Percentiles rank a stretch among this genome's conserved stretches.
Evolutionary conservation across 805 yeast species (phyloP).

Genomic region (Kodamaea hsintzibuensis): DNA sequence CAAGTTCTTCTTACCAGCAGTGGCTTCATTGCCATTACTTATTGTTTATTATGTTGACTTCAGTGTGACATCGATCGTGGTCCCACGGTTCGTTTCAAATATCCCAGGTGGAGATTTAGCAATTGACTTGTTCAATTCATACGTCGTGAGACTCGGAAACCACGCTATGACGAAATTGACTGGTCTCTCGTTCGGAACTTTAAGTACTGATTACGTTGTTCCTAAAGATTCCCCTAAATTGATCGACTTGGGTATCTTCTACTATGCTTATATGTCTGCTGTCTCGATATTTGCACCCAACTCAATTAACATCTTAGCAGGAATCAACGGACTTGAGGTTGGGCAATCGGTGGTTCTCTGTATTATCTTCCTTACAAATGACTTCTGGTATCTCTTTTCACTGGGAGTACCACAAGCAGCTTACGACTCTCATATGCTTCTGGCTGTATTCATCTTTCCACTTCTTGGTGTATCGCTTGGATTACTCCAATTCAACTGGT

Average conservation of each 20-base stretch:
- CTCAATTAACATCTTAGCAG: slow-evolving; percentile 93
- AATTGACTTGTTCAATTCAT: slow-evolving; percentile 20
- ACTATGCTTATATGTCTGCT: slow-evolving; percentile 88
- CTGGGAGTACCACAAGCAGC: slow-evolving; percentile 50
- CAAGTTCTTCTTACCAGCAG: slow-evolving; percentile 92
- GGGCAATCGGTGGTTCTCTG: slow-evolving; percentile 89
- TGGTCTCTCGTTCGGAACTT: slow-evolving; percentile 41
- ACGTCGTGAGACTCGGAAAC: slow-evolving; percentile 30
- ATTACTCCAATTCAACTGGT: slow-evolving; percentile 78
- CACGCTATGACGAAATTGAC: slow-evolving; percentile 31
- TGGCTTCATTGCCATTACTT: slow-evolving; percentile 88
- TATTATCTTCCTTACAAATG: slow-evolving; percentile 70
- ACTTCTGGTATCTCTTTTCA: slow-evolving; percentile 61
- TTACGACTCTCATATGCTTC: slow-evolving; percentile 77
- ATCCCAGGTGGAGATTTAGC: slow-evolving; percentile 28
- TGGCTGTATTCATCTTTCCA: slow-evolving; percentile 79
- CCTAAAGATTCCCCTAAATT: slow-evolving; percentile 43
- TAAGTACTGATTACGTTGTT: slow-evolving; percentile 33
- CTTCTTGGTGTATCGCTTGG: slow-evolving; percentile 83
- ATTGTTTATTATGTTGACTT: slow-evolving; percentile 92
- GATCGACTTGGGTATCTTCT: slow-evolving; percentile 75
- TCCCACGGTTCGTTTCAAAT: slow-evolving; percentile 67
- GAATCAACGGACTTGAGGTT: slow-evolving; percentile 94
- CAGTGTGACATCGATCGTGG: slow-evolving; percentile 82
- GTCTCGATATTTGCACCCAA: slow-evolving; percentile 94